Evolutionary conservation across 495 filamentous ascomycete genomes (phyloP), one percentile per base, ranked within the genome.

Genomic region (Neurospora tetraspora): DNA sequence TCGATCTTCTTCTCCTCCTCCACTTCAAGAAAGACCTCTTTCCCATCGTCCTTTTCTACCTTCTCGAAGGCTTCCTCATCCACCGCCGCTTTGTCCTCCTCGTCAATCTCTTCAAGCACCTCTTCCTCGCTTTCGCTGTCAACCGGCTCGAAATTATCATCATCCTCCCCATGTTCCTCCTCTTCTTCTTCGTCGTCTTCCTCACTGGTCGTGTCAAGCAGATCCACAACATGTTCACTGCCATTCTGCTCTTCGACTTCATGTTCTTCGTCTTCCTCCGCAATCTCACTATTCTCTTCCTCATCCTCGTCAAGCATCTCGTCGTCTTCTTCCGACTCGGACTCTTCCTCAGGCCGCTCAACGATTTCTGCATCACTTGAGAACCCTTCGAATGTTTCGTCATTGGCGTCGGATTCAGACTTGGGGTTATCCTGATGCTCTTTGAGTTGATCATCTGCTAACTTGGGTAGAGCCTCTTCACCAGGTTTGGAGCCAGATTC

Each of bases 221-320:
- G 38, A 10, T 76, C 74, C 23, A 77, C 74, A 11, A 79, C 74
- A 1, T 73, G 61, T 20, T 75, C 75, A 31, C 76, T 74, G 23
- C 74, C 70, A 69, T 75, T 75, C 14, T 72, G 73, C 11, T 76
- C 76, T 39, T 81, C 80, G 1, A 81, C 80, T 59, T 78, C 79
- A 39, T 74, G 68, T 9, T 74, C 71, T 18, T 70, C 69, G 23
- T 71, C 73, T 14, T 74, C 59, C 23, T 72, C 71, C 4, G 5
- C 27, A 3, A 61, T 61, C 14, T 34, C 53, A 45, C 6, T 73
- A 9, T 37, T 61, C 9, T 61, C 53, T 34, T 34, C 27, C 7
- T 61, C 23, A 18, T 61, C 53, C 7, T 65, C 53, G 53, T 61
- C 53, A 34, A 65, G 14, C 27, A 34, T 18, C 53, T 65, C 27